phyloP scores from a whole-genome alignment of 169 alveolate genomes.

The Cytauxzoon felis region DNA sequence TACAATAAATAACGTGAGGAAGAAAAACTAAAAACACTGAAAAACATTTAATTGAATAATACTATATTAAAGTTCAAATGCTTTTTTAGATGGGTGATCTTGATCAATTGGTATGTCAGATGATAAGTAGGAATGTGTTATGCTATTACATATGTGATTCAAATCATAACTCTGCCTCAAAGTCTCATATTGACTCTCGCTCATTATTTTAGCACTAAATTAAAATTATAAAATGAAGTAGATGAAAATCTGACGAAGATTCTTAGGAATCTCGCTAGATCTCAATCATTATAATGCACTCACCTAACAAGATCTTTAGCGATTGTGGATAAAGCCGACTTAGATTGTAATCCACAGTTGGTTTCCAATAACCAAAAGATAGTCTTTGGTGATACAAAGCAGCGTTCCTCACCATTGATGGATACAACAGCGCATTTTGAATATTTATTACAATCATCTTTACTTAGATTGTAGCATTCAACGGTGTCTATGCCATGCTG shows the following conservation, averaged over 20 bases:
- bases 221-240: no score
- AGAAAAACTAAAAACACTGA: no score
- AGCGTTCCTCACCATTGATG: slow-evolving; percentile 46
- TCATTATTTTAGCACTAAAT: slow-evolving; percentile 46
- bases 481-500: slow-evolving; percentile 17
- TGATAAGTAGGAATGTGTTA: slow-evolving; percentile 58
- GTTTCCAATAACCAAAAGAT: slow-evolving; percentile 57
- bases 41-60: no score
- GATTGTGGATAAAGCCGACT: slow-evolving; percentile 57
- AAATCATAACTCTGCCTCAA: slow-evolving; percentile 56
- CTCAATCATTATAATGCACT: neutral
- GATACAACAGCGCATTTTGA: slow-evolving; percentile 57
- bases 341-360: slow-evolving; percentile 63
- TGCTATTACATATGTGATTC: slow-evolving; percentile 57
- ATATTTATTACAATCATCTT: slow-evolving; percentile 25
- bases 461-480: slow-evolving; percentile 34
- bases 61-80: slow-evolving; percentile 20
- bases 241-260: no score
- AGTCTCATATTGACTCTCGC: slow-evolving; percentile 30
- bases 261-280: no score
- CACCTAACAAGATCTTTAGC: slow-evolving; percentile 52
- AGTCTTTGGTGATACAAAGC: slow-evolving; percentile 65
- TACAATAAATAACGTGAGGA: no score
- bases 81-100: slow-evolving; percentile 29
- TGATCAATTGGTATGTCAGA: slow-evolving; percentile 39